Evolutionary conservation across 352 stramenopile genomes (phyloP), one percentile per base, ranked within the genome.

Genomic region (Elongisporangium anandrum): DNA sequence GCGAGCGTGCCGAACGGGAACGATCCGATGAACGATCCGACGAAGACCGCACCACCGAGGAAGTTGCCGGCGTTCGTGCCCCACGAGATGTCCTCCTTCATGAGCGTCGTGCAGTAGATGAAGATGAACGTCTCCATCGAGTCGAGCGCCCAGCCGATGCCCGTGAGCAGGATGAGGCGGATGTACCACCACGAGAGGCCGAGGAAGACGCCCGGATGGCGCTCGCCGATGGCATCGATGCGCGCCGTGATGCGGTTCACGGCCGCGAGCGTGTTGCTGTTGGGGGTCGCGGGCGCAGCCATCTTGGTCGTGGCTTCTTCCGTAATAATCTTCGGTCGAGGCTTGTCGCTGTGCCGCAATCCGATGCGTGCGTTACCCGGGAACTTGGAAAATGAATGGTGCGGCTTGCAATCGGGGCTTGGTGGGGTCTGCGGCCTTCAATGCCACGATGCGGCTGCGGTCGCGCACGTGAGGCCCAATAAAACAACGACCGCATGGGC

Each of bases 51-150:
- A 23, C 76, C 79, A 24, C 65, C 60, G 38, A 84, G 66, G 64
- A 85, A 87, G 41, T 65, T 75, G 9, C 19, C 59, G 19, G 85
- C 63, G 21, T 65, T 60, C 10, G 59, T 24, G 48, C 66, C 75
- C 65, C 70, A 63, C 12, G 64, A n/a, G 29, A 87, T 85, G 63
- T 88, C 76, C 24, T 73, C 50, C 3, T 17, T 51, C 52, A 86
- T 84, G 55, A 83, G 64, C 17, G 15, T 16, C 12, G 60, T 57
- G 48, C 71, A 71, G 70, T 88, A 90, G 20, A 66, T 85, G 55
- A 90, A 88, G 51, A 90, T 54, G 53, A 89, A 85, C 22, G 74
- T 88, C 64, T 90, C 79, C 75, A 87, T 88, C 47, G 82, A 79
- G 62, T 92, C 74, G 64, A 92, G 85, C 52, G 82, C 82, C 82